Conservation (phyloP, 495 filamentous ascomycete species). For the Neurospora sp. region DNA sequence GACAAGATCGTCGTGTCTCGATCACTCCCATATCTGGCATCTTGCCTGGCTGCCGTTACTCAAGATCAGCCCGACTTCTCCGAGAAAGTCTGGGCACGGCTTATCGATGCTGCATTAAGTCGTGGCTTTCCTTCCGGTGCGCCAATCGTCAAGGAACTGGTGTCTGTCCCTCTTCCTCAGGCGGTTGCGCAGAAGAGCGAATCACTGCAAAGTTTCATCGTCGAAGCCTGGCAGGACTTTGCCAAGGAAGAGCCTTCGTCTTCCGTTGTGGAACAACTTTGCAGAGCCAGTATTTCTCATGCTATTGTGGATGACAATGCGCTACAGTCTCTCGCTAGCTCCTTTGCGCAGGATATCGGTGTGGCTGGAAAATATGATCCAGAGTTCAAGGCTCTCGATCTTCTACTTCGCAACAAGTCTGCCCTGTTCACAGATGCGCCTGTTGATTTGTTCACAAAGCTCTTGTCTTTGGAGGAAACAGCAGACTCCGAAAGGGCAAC, state of each 20-base stretch:
- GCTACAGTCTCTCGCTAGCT: conserved; percentile 14
- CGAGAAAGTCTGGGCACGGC: conserved; percentile 24
- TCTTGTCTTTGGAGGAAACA: conserved; percentile 36
- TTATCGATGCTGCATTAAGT: conserved; percentile 21
- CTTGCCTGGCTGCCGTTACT: conserved; percentile 21
- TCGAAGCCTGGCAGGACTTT: conserved; percentile 23
- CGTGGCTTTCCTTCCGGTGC: conserved; percentile 11
- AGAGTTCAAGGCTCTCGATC: conserved; percentile 28
- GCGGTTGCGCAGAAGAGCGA: conserved; percentile 15
- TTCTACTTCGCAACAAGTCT: conserved; percentile 26
- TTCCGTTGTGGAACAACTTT: conserved; percentile 24
- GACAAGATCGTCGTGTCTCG: conserved; percentile 23
- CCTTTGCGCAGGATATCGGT: conserved; percentile 18
- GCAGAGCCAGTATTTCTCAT: conserved; percentile 29
- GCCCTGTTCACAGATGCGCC: conserved; percentile 24
- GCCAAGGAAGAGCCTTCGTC: conserved; percentile 7
- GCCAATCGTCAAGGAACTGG: conserved; percentile 20
- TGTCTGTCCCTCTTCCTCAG: conserved; percentile 24
- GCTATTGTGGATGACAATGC: conserved; percentile 19
- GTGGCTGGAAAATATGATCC: conserved; percentile 2
- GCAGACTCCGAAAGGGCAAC: conserved; percentile 26
- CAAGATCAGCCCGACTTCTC: conserved; percentile 28
- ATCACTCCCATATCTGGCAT: conserved; percentile 25
- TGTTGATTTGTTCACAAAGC: conserved; percentile 30
- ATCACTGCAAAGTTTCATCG: conserved; percentile 31